A percentile compares a stretch with the other conserved stretches of the same genome.
phyloP scores from a whole-genome alignment of 2,329 filamentous ascomycete genomes.

The Ceratocystis lukuohia region DNA sequence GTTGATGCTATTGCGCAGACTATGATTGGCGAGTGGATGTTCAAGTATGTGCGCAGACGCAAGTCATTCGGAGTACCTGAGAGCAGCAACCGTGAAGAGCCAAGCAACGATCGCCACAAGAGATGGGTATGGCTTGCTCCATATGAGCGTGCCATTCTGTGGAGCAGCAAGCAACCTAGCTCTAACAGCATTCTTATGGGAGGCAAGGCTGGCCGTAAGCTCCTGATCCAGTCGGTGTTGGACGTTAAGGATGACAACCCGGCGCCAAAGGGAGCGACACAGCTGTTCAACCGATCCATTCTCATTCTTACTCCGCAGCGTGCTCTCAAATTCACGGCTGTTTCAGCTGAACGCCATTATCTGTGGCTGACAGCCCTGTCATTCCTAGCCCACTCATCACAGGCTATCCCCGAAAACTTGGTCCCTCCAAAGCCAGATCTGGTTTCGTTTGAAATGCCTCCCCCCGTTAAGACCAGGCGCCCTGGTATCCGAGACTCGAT shows the following conservation, averaged over 20 bases:
- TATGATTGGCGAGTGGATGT: constrained; percentile 98
- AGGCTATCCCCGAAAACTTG: constrained; percentile 63
- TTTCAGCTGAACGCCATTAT: constrained; percentile 73
- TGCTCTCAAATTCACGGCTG: constrained; percentile 87
- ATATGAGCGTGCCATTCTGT: constrained; percentile 90
- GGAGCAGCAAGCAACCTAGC: constrained; percentile 94
- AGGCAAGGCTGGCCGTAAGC: constrained; percentile 89
- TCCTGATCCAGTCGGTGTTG: constrained; percentile 87
- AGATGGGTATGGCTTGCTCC: constrained; percentile 98
- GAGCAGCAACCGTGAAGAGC: constrained; percentile 51
- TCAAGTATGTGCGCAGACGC: constrained; percentile 73
- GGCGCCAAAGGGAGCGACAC: constrained; percentile 53
- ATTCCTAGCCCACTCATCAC: constrained; percentile 81
- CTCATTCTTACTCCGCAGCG: constrained; percentile 85
- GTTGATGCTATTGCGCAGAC: constrained; percentile 96
- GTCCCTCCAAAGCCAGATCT: constrained; percentile 38
- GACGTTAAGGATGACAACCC: constrained; percentile 93
- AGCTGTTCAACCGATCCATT: constrained; percentile 82
- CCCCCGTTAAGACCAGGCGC: constrained; percentile 36
- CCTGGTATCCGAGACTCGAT: constrained; percentile 74
- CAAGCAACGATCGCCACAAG: constrained; percentile 71
- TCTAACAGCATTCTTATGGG: constrained; percentile 68
- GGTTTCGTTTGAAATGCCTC: constrained; percentile 36
- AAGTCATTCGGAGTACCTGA: constrained; percentile 81
- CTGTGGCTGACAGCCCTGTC: constrained; percentile 89